phyloP scores from a whole-genome alignment of 208 protist species.

The Trypanosoma platydactyli region DNA sequence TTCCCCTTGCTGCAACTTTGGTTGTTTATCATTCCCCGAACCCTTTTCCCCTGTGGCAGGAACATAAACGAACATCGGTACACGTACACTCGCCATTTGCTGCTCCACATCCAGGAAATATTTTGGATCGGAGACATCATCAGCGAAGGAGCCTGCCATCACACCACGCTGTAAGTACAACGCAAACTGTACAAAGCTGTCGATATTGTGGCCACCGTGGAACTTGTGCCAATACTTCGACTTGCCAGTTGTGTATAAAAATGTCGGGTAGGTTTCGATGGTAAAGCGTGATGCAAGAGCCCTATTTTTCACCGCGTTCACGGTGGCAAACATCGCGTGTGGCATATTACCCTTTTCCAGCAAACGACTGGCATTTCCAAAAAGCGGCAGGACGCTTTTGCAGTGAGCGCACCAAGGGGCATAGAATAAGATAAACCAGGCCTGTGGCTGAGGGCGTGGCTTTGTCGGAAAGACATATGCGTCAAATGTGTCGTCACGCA shows the following conservation, averaged over 20 bases:
- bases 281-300: conserved; percentile 55
- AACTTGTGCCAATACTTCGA: conserved; percentile 50
- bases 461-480: conserved; percentile 50
- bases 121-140: conserved; percentile 48
- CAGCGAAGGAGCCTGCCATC: conserved; percentile 55
- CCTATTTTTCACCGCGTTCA: conserved; percentile 50
- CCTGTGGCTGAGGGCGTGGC: background rate
- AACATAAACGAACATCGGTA: conserved; percentile 76
- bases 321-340: conserved; percentile 57
- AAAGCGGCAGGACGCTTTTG: conserved; percentile 65
- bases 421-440: conserved; percentile 84
- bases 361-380: conserved; percentile 61
- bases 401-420: conserved; percentile 85
- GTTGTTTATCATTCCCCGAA: background rate
- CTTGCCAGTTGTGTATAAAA: conserved; percentile 83
- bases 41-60: conserved; percentile 15
- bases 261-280: conserved; percentile 55
- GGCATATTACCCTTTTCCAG: conserved; percentile 32
- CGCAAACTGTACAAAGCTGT: conserved; percentile 64
- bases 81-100: conserved; percentile 32
- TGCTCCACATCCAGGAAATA: conserved; percentile 45
- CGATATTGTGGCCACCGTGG: conserved; percentile 47
- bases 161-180: conserved; percentile 48
- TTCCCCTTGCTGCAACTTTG: background rate
- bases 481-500: conserved; percentile 66